Conservation (phyloP, 192 early-diverging fungal genomes). For the Coemansia sp. region DNA sequence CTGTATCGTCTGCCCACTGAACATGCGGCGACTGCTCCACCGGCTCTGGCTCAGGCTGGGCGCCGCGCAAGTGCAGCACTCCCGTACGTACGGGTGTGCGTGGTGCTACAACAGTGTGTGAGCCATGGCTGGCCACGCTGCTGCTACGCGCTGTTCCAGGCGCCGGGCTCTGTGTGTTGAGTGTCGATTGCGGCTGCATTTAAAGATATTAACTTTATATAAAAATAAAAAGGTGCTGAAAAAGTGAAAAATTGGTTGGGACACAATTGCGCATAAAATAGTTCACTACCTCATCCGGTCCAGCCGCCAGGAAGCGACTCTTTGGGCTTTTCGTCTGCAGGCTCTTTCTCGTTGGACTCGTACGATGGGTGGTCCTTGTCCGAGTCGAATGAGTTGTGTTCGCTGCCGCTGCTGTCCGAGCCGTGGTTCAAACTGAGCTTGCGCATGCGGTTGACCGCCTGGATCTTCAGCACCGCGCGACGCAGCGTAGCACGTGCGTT, state of each 20-base stretch:
- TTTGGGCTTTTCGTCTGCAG: neutral
- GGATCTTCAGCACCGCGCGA: slow-evolving; percentile 53
- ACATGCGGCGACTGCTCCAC: slow-evolving; percentile 16
- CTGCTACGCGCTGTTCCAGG: neutral
- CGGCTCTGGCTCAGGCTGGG: neutral
- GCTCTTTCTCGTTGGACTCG: neutral
- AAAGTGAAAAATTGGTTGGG: too few relatives aligned
- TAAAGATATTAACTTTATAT: neutral
- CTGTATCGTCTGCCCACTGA: slow-evolving; percentile 48
- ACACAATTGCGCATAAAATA: too few relatives aligned
- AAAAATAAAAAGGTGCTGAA: neutral
- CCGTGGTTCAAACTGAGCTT: slow-evolving; percentile 26
- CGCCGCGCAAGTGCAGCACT: slow-evolving; percentile 26
- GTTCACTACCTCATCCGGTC: neutral
- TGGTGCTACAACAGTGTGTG: slow-evolving; percentile 24
- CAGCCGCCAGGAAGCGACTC: neutral
- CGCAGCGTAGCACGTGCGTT: slow-evolving; percentile 47
- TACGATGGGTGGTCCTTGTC: slow-evolving; percentile 5
- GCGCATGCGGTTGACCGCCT: slow-evolving; percentile 52
- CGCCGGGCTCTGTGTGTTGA: neutral
- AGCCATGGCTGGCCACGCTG: slow-evolving; percentile 27
- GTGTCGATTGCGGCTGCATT: too few relatives aligned
- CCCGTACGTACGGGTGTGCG: slow-evolving; percentile 6
- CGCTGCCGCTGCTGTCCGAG: slow-evolving; percentile 13
- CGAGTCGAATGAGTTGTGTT: slow-evolving; percentile 11